Evolutionary conservation across 2,329 filamentous ascomycete genomes (phyloP), one percentile per base, ranked within the genome.

Genomic region (Neopestalotiopsis sp.): DNA sequence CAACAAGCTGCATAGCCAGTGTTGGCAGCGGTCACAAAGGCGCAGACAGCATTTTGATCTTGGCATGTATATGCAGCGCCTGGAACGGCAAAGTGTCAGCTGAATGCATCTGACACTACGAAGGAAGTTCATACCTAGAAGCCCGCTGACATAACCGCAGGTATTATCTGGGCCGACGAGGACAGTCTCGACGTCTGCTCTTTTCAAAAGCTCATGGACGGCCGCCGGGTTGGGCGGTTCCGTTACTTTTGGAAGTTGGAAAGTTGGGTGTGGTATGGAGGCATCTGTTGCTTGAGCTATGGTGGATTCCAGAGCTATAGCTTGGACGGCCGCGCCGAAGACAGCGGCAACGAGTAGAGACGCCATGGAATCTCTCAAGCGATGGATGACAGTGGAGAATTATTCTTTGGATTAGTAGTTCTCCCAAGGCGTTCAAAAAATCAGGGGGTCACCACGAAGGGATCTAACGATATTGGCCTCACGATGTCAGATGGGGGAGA

Each of bases 91-190:
- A 20, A 34, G 57, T 24, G 2, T 59, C 20, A 59, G 57, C 24
- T 6, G 12, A 12, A 12, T 24, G 30, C 10, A 30, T 9, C 20
- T 1, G 14, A 59, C 28, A 59, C 9, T 4, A 61, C 12, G 10
- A 12, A 6, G 7, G 34, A 38, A 38, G 2, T 38, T 10, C 75
- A 68, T 73, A 83, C 81, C 78, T 13, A 78, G 67, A 34, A 76
- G 78, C 40, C 81, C 85, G 38, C 78, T 79, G 52, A 87, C 75
- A 73, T 80, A 88, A 71, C 85, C 86, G 69, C 86, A 88, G 0
- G 83, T 86, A 69, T 85, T 84, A 72, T 86, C 84, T 1, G 83
- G 82, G 12, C 81, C 85, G 67, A 84, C 74, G n/a, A 85, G 78
- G 34, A 83, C 78, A 0, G 79, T 83, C 20, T 76, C 69, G n/a